Percentiles rank a stretch among this genome's conserved stretches.
Conservation (phyloP, 768 basidiomycete genomes). For the Kwoniella mangroviensis region DNA sequence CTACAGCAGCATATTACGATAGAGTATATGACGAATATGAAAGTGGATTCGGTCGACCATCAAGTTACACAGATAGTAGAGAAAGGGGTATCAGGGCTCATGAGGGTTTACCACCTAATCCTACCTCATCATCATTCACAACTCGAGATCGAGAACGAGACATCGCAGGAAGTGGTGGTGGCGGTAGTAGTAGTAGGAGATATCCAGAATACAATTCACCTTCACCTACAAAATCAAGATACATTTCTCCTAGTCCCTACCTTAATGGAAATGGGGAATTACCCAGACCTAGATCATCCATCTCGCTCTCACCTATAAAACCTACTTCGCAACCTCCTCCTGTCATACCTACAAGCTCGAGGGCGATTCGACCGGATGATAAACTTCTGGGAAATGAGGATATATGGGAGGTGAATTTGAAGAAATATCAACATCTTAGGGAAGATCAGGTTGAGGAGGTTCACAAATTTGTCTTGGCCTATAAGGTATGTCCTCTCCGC, state of each 20-base stretch:
- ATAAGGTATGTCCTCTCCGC: constrained; percentile 20
- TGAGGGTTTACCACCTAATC: constrained; percentile 10
- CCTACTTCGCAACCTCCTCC: not conserved
- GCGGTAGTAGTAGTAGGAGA: not conserved
- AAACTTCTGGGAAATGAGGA: constrained; percentile 36
- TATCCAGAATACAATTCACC: constrained; percentile 2
- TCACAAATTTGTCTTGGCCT: constrained; percentile 15
- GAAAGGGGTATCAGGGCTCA: constrained; percentile 4
- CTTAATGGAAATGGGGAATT: constrained; percentile 2
- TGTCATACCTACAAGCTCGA: not conserved
- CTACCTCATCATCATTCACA: not conserved
- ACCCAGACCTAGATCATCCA: not conserved
- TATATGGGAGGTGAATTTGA: constrained; percentile 42
- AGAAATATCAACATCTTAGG: constrained; percentile 40
- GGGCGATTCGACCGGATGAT: constrained; percentile 31
- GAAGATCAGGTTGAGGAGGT: constrained; percentile 43
- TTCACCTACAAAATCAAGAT: constrained; percentile 9
- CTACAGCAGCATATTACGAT: constrained; percentile 19
- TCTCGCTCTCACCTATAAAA: constrained; percentile 9
- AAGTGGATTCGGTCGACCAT: constrained; percentile 3
- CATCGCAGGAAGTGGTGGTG: not conserved
- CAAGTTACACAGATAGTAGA: not conserved
- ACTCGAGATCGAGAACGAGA: not conserved
- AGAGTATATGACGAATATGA: constrained; percentile 24
- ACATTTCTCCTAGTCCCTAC: constrained; percentile 8